phyloP scores from a whole-genome alignment of 345 rosid genomes.

The Rhodamnia rubescens region DNA sequence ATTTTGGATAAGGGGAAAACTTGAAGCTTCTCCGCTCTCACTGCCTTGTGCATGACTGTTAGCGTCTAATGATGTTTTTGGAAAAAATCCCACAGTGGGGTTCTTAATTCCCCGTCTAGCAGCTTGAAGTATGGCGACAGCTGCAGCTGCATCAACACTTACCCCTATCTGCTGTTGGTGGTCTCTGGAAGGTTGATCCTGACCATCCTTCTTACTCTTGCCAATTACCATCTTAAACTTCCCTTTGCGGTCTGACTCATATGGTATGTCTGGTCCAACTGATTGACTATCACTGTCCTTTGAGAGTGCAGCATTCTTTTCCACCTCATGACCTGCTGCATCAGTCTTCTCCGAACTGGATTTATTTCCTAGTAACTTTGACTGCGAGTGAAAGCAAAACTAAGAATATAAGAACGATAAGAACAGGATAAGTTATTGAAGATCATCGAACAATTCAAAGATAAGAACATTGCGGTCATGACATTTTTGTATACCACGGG shows the following conservation, averaged over 20 bases:
- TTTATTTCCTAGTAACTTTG: slow-evolving; percentile 30
- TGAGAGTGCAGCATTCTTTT: slow-evolving; percentile 26
- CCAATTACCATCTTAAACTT: slow-evolving; percentile 70
- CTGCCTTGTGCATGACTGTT: slow-evolving; percentile 22
- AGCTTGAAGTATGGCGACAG: slow-evolving; percentile 92
- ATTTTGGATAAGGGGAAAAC: neutral
- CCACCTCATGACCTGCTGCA: slow-evolving; percentile 12
- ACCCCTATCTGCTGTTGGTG: slow-evolving; percentile 40
- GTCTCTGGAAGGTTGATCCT: slow-evolving; percentile 39
- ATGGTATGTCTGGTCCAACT: slow-evolving; percentile 41
- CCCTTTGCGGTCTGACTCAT: slow-evolving; percentile 61
- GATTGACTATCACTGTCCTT: slow-evolving; percentile 30
- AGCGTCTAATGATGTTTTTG: slow-evolving; percentile 21
- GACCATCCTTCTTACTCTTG: slow-evolving; percentile 52
- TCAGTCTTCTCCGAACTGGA: slow-evolving; percentile 31
- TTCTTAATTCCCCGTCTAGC: slow-evolving; percentile 78
- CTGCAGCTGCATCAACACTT: slow-evolving; percentile 61
- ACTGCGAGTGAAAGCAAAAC: slow-evolving; percentile 25
- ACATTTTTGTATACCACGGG: neutral
- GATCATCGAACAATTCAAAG: neutral
- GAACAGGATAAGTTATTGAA: neutral
- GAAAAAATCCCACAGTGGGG: slow-evolving; percentile 48
- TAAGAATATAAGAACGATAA: neutral
- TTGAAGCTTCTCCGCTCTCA: slow-evolving; percentile 12
- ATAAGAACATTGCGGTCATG: neutral